Base-by-base conservation (phyloP, 1,284 basidiomycete genomes). In the Schizophyllum amplum region DNA sequence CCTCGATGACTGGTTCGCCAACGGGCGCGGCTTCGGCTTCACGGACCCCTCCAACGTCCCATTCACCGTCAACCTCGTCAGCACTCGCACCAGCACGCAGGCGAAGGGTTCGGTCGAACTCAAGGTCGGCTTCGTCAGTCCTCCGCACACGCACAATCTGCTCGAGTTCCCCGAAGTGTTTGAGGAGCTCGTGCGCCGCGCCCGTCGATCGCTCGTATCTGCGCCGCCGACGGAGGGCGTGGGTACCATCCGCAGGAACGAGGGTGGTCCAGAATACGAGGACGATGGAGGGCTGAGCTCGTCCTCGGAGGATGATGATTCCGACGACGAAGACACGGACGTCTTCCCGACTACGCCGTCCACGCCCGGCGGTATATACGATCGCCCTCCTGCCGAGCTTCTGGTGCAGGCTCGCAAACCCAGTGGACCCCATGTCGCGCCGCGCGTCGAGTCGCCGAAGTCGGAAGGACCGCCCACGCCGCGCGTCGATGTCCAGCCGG, bases 161-260 rank as follows among this genome's bases (percentile, higher is more conserved):
- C 60, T 73, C 46, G 70, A 73, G 23, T 86, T 82, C 57, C 75
- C 76, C n/a, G 78, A 80, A 57, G 74, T 90, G 24, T 88, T 86
- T 67, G 68, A 70, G 0, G 83, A 89, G 51, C 76, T 94, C 21
- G 71, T 84, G 47, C 85, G 83, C 65, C 79, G 82, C 42, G 80
- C 84, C 0, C 75, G 82, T 22, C 80, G 82, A 0, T 84, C 83
- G 9, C 73, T 93, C 11, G 82, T 87, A 15, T 87, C 87, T 54
- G 86, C 88, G 0, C 90, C 92, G 17, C 89, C 92, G 1, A 92
- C 92, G 20, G 84, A 91, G 71, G 91, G 93, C 17, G 87, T 96
- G 42, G 94, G 93, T 53, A 96, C 93, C 0, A 75, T 93, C 56
- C 84, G 87, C 47, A 87, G 86, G 1, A 74, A 84, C 64, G 75